Percentiles rank a stretch among this genome's conserved stretches.
These are phyloP conservation scores for Voacanga thouarsii DNA, from an alignment of 257 asterid genomes.

Conservation along the genomic window DNA sequence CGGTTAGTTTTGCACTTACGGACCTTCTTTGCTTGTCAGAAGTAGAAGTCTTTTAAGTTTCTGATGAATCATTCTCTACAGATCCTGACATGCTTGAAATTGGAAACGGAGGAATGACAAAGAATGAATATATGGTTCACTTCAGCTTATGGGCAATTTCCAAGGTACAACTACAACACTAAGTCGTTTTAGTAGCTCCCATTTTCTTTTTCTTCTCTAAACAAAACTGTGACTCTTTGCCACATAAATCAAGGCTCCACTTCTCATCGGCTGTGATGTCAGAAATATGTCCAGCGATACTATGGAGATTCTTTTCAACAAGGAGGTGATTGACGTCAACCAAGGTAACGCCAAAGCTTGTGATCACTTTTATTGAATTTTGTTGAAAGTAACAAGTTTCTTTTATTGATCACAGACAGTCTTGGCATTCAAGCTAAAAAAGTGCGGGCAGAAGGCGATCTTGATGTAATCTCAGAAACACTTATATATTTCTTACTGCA, in stretches of 20 bases:
- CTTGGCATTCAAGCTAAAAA: constrained; percentile 76
- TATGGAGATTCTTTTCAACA: constrained; percentile 53
- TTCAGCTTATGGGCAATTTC: constrained; percentile 92
- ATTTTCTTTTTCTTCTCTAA: too few relatives aligned
- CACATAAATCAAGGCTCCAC: constrained; percentile 58
- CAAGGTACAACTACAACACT: not conserved
- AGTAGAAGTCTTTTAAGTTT: too few relatives aligned
- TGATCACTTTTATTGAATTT: too few relatives aligned
- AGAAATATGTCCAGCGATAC: constrained; percentile 49
- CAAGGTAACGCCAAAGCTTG: constrained; percentile 22
- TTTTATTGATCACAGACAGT: constrained; percentile 27
- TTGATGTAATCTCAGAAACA: constrained; percentile 20
- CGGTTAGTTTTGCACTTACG: constrained; percentile 41
- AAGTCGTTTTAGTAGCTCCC: too few relatives aligned
- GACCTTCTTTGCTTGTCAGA: not conserved
- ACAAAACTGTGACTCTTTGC: too few relatives aligned
- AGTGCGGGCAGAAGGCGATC: constrained; percentile 76
- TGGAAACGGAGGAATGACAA: constrained; percentile 94
- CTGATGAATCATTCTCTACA: constrained; percentile 10
- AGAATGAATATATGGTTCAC: constrained; percentile 70
- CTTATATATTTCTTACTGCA: too few relatives aligned
- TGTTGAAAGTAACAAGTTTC: too few relatives aligned
- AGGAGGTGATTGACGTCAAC: constrained; percentile 71
- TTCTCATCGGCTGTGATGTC: constrained; percentile 84
- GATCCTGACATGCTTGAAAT: constrained; percentile 98